Conservation (phyloP, 768 basidiomycete genomes). For the Boletus vermiculosoides region DNA sequence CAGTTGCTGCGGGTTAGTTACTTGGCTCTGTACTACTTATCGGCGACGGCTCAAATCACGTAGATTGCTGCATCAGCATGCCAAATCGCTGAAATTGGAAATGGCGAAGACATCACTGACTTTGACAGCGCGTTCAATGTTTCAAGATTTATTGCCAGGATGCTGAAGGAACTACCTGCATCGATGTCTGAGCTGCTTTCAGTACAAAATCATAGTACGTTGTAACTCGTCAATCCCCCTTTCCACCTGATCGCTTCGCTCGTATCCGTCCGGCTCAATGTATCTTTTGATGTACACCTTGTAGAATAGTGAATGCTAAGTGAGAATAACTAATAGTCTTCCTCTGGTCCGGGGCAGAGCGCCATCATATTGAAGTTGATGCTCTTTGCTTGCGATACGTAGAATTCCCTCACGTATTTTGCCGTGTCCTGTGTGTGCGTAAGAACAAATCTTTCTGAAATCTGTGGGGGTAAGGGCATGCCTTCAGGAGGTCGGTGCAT, state of each 20-base stretch:
- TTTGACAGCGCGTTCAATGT: constrained; percentile 33
- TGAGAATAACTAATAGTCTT: constrained; percentile 10
- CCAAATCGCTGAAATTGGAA: constrained; percentile 36
- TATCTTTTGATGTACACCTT: constrained; percentile 4
- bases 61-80: constrained; percentile 32
- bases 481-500: constrained; percentile 57
- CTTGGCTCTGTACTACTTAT: neutral
- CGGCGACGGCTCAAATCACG: neutral
- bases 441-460: neutral
- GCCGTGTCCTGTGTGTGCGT: constrained; percentile 41
- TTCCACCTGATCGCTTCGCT: neutral
- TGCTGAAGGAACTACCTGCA: constrained; percentile 32
- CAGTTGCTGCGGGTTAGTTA: constrained; percentile 32
- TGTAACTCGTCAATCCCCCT: neutral
- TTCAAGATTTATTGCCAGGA: constrained; percentile 30
- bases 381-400: constrained; percentile 38
- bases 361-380: constrained; percentile 50
- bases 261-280: neutral
- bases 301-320: constrained; percentile 1
- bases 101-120: constrained; percentile 34
- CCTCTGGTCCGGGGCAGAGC: constrained; percentile 34
- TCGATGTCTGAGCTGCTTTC: constrained; percentile 33
- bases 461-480: constrained; percentile 16
- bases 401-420: constrained; percentile 43
- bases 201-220: neutral